phyloP scores from a whole-genome alignment of 202 grass and related monocot genomes.

The Bolboschoenoplectus hybrid region DNA sequence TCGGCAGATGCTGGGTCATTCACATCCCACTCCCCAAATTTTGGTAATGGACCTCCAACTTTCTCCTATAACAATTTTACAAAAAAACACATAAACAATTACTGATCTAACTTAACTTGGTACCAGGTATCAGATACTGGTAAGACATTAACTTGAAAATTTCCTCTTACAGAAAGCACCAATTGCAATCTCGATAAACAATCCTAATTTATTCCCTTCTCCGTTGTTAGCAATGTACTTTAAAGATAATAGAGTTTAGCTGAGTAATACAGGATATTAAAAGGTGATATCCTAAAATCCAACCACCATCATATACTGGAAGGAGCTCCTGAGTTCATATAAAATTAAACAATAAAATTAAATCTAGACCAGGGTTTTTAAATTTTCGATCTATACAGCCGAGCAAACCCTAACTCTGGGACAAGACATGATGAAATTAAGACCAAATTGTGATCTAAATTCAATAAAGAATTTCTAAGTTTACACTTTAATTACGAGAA shows the following conservation, averaged over 20 bases:
- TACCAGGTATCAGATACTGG: slow-evolving; percentile 1
- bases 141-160: neutral
- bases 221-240: neutral
- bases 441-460: neutral
- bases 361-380: neutral
- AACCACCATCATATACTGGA: neutral
- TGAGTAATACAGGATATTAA: slow-evolving; percentile 19
- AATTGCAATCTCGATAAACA: neutral
- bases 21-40: slow-evolving; percentile 70
- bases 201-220: neutral
- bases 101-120: neutral
- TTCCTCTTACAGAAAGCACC: neutral
- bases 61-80: slow-evolving; percentile 44
- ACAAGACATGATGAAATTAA: neutral
- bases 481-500: neutral
- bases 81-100: slow-evolving; percentile 15
- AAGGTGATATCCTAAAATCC: neutral
- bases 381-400: neutral
- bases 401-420: slow-evolving; percentile 12
- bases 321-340: neutral
- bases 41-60: slow-evolving; percentile 52
- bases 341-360: neutral
- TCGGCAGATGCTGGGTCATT: slow-evolving; percentile 62
- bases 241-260: neutral
- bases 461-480: slow-evolving; percentile 7